Evolutionary conservation across 1,139 yeast species (phyloP), one percentile per base, ranked within the genome.

Genomic region (Pichia sp.): DNA sequence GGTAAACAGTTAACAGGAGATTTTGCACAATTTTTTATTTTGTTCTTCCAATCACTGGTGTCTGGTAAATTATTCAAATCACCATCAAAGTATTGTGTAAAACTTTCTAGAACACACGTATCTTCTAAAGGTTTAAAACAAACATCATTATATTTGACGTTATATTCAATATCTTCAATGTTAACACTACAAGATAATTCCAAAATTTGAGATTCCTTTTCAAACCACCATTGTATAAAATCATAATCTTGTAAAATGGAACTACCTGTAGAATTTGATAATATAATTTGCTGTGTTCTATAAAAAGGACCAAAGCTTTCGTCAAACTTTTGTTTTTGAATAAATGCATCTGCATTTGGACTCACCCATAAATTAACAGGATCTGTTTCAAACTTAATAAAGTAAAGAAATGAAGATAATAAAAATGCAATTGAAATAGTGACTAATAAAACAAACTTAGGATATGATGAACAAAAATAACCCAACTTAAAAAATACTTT

Each of bases 1-100:
- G 98, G 97, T 33, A 91, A 65, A 57, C 98, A 91, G 49, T 78
- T 81, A 1, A 91, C 96, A 0, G 97, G 97, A 2, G 88, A 76
- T 14, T 71, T 66, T 0, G 94, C 72, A 58, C 98, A 91, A 4
- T 63, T 57, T 41, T 65, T 57, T 13, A 89, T 57, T 44, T 72
- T 67, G 1, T 57, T 53, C 31, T 64, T 56, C 95, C 95, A 89
- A 8, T 62, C 60, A 0, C 53, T 41, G 0, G 34, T 15, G 40
- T 70, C 69, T 15, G 71, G 71, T 5, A 91, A 71, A 24, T 65
- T 61, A 13, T 56, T 56, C 6, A 82, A 62, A 39, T 76, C 73
- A 2, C 93, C 95, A 27, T 72, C 72, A 60, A 87, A 88, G 57
- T 89, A 91, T 57, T 89, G 96, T 0, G 96, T 81, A 46, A 86